Conservation (phyloP, 768 basidiomycete species). For the Boletus vermiculosoides region DNA sequence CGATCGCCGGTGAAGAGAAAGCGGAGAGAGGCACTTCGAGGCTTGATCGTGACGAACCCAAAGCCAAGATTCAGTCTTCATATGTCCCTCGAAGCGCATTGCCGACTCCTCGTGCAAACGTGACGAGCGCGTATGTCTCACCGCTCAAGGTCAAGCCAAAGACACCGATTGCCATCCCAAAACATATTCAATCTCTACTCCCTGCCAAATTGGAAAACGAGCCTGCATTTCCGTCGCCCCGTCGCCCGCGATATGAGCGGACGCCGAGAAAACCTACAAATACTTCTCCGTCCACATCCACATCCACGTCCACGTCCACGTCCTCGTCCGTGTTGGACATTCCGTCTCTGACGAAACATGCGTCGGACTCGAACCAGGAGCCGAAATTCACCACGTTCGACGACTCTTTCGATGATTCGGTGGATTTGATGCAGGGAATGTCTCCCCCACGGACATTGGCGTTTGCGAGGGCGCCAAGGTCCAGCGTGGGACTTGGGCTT, state of each 20-base stretch:
- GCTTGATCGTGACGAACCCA: conserved; percentile 50
- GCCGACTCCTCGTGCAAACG: conserved; percentile 39
- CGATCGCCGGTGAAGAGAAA: conserved; percentile 43
- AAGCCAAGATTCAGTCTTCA: conserved; percentile 46
- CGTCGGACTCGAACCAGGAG: conserved; percentile 43
- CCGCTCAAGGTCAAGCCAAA: conserved; percentile 57
- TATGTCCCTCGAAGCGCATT: conserved; percentile 23
- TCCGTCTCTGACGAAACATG: conserved; percentile 43
- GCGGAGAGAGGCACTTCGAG: conserved; percentile 41
- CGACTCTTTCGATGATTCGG: conserved; percentile 39
- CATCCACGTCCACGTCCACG: conserved; percentile 35
- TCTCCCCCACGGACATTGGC: conserved; percentile 56
- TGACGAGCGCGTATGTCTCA: conserved; percentile 37
- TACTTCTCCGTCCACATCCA: conserved; percentile 1
- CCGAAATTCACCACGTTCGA: conserved; percentile 34
- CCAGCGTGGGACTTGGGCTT: conserved; percentile 33
- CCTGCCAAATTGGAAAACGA: conserved; percentile 65
- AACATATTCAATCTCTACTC: conserved; percentile 60
- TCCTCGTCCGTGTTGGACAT: conserved; percentile 44
- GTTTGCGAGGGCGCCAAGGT: conserved; percentile 43
- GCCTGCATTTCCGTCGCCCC: conserved; percentile 45
- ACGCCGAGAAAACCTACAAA: conserved; percentile 28
- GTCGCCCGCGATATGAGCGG: conserved; percentile 31
- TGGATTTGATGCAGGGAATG: conserved; percentile 43
- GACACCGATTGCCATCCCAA: conserved; percentile 52